A percentile compares a stretch with the other conserved stretches of the same genome.
Evolutionary conservation across 306 rosid genomes (phyloP).

Genomic region (Hippophae tibetana): DNA sequence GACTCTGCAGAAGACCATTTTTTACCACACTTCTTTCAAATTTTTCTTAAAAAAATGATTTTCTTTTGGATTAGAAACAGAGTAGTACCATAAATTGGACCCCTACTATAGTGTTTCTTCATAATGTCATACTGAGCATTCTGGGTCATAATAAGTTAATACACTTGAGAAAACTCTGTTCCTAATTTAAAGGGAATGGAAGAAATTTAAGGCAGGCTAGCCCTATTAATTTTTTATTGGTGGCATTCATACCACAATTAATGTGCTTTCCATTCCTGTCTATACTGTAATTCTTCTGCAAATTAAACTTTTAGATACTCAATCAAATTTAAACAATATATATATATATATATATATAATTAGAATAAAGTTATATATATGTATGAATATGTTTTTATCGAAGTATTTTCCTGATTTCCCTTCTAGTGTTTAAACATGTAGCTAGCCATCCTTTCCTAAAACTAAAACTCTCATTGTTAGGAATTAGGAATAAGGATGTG

Average conservation of each 20-base stretch:
- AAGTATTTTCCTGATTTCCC: too few species aligned
- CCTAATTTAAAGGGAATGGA: background rate
- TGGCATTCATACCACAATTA: conserved; percentile 13
- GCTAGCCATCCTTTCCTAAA: too few species aligned
- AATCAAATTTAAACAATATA: background rate
- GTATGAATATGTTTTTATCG: too few species aligned
- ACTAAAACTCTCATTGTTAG: too few species aligned
- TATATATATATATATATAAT: background rate
- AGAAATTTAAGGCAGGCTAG: too few species aligned
- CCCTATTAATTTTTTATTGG: conserved; percentile 25
- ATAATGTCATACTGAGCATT: conserved; percentile 27
- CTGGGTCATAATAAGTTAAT: conserved; percentile 20
- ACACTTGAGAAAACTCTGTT: conserved; percentile 7
- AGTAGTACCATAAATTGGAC: conserved; percentile 36
- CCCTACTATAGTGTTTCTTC: conserved; percentile 42
- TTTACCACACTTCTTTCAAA: background rate
- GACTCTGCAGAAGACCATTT: background rate
- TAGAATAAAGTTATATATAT: background rate
- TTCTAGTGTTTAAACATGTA: too few species aligned
- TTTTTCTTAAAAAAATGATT: background rate
- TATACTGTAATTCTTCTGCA: conserved; percentile 17
- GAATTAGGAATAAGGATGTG: too few species aligned
- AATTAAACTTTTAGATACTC: conserved; percentile 15
- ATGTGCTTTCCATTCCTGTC: conserved; percentile 14
- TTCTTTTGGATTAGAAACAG: background rate